Conservation (phyloP, 2,329 filamentous ascomycete genomes). For the Aurifilum marmelostoma region DNA sequence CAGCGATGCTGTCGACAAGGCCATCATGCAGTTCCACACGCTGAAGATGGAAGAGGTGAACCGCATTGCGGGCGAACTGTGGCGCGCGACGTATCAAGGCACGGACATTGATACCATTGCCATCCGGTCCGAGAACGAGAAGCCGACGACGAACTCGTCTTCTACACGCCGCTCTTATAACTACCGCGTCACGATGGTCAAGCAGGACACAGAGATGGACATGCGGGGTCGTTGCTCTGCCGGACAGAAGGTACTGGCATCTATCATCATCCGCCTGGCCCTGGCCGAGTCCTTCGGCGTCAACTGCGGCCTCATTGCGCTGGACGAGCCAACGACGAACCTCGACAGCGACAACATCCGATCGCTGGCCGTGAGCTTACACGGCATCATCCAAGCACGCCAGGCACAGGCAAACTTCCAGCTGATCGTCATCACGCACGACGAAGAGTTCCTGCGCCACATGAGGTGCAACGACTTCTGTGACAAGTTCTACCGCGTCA, state of each 20-base stretch:
- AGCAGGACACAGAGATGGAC: constrained; percentile 97
- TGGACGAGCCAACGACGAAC: constrained; percentile 97
- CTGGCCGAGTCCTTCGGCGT: constrained; percentile 95
- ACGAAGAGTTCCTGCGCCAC: constrained; percentile 90
- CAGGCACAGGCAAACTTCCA: constrained; percentile 93
- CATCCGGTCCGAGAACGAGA: constrained; percentile 90
- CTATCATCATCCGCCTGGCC: constrained; percentile 95
- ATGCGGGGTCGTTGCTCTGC: constrained; percentile 98
- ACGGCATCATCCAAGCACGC: constrained; percentile 83
- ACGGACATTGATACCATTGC: constrained; percentile 97
- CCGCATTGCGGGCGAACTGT: constrained; percentile 91
- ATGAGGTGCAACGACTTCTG: constrained; percentile 96
- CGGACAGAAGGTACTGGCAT: constrained; percentile 93
- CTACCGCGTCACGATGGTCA: constrained; percentile 97
- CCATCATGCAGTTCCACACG: constrained; percentile 95
- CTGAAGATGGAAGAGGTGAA: constrained; percentile 99
- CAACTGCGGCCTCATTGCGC: constrained; percentile 93
- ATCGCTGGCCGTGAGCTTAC: constrained; percentile 80
- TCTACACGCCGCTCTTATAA: constrained; percentile 85
- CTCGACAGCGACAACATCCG: constrained; percentile 94
- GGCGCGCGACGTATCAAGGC: constrained; percentile 94
- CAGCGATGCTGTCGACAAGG: constrained; percentile 82
- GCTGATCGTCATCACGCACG: constrained; percentile 97
- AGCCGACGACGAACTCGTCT: constrained; percentile 39
- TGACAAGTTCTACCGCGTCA: constrained; percentile 88